Conservation (phyloP, 257 asterid genomes). For the Gardenia jasminoides region DNA sequence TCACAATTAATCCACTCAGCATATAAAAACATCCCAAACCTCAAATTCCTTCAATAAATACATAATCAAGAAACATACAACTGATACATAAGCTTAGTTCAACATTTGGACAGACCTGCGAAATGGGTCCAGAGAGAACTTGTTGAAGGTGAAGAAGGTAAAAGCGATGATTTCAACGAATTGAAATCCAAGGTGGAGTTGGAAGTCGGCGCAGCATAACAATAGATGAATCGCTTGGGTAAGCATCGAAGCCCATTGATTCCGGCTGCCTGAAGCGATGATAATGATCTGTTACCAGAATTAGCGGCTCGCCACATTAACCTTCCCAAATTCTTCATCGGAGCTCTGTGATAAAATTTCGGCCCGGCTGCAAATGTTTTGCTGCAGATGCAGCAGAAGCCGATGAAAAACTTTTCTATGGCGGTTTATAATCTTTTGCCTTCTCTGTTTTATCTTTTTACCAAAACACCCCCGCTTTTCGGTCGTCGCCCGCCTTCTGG, state of each 20-base stretch:
- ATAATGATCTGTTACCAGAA: slow-evolving; percentile 30
- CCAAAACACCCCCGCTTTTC: too few species aligned
- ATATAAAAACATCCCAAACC: not conserved
- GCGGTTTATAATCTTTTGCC: not conserved
- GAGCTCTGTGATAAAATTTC: not conserved
- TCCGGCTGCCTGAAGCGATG: slow-evolving; percentile 17
- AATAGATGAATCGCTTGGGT: slow-evolving; percentile 30
- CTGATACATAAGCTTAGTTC: too few species aligned
- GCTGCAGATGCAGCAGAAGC: not conserved
- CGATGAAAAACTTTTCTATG: not conserved
- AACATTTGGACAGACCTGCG: slow-evolving; percentile 39
- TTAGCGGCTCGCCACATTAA: slow-evolving; percentile 42
- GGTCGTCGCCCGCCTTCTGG: too few species aligned
- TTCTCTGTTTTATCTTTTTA: too few species aligned
- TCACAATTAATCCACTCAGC: not conserved
- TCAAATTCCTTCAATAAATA: not conserved
- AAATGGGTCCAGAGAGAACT: too few species aligned
- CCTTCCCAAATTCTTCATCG: slow-evolving; percentile 50
- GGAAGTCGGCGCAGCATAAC: slow-evolving; percentile 10
- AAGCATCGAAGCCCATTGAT: slow-evolving; percentile 15
- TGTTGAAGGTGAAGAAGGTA: slow-evolving; percentile 20
- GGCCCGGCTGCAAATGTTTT: not conserved
- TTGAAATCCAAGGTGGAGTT: slow-evolving; percentile 15
- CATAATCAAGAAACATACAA: not conserved
- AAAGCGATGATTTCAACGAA: slow-evolving; percentile 22